Evolutionary conservation across 345 rosid genomes (phyloP).

Genomic region (Rhodamnia argentea): DNA sequence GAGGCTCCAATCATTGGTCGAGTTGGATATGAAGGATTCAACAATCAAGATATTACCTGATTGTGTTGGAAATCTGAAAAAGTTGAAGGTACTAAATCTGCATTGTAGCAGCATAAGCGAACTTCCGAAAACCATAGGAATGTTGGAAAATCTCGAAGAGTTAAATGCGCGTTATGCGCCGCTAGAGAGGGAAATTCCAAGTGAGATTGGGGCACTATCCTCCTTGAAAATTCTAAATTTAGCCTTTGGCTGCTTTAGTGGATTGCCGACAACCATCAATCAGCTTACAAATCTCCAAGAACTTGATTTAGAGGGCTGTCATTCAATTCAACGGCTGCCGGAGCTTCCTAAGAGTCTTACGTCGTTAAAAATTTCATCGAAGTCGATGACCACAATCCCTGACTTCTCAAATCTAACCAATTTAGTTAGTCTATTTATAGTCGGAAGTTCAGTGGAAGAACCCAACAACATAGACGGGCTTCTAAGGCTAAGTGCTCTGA

Average conservation of each 20-base stretch:
- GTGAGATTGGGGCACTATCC: neutral
- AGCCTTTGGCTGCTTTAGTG: accelerated
- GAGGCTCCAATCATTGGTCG: neutral
- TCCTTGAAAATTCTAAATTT: neutral
- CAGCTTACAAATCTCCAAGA: neutral
- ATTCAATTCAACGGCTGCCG: neutral
- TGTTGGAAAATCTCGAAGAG: neutral
- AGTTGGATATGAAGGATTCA: accelerated
- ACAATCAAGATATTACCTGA: accelerated
- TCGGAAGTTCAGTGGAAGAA: accelerated
- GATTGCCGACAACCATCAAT: neutral
- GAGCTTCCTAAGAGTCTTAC: neutral
- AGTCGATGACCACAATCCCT: neutral
- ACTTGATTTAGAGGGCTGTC: accelerated
- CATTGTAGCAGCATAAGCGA: accelerated
- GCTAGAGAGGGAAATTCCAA: neutral
- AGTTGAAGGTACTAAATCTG: neutral
- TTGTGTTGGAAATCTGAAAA: neutral
- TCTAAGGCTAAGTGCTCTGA: too few relatives aligned
- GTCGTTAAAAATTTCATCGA: accelerated
- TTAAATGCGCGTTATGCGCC: neutral
- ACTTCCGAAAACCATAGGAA: neutral
- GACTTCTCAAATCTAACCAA: neutral
- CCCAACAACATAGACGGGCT: neutral
- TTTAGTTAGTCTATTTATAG: neutral